A percentile compares a stretch with the other conserved stretches of the same genome.
These are phyloP conservation scores for Pseudogymnoascus sp. DNA, from an alignment of 2,329 filamentous ascomycete species.

Conservation along the genomic window DNA sequence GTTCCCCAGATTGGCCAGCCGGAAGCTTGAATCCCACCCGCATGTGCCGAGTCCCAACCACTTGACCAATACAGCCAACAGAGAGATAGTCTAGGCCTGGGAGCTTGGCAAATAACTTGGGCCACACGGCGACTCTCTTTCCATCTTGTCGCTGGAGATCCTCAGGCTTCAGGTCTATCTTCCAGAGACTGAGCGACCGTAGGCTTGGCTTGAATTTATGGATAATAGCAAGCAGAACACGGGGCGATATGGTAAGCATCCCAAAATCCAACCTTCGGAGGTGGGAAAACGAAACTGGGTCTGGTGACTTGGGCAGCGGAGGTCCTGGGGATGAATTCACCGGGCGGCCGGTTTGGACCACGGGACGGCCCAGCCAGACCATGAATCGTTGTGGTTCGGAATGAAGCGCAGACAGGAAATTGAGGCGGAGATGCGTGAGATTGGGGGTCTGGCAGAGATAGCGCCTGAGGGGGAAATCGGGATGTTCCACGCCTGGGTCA, in stretches of 20 bases:
- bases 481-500: conserved; percentile 19
- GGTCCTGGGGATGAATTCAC: background rate
- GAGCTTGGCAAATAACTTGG: conserved; percentile 34
- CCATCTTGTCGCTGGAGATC: background rate
- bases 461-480: conserved; percentile 17
- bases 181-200: conserved; percentile 41
- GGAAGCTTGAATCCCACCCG: background rate
- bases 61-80: background rate
- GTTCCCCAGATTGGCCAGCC: background rate
- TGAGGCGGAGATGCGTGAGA: conserved; percentile 48
- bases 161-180: conserved; percentile 30
- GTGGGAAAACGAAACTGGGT: conserved; percentile 29
- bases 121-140: conserved; percentile 35
- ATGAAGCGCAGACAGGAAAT: conserved; percentile 33
- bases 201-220: conserved; percentile 41
- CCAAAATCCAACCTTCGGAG: conserved; percentile 43
- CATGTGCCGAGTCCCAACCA: background rate
- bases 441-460: conserved; percentile 35
- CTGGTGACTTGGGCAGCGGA: conserved; percentile 19
- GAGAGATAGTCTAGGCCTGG: conserved; percentile 19
- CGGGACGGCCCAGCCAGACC: conserved; percentile 33
- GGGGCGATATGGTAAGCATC: conserved; percentile 28
- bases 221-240: conserved; percentile 33
- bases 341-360: background rate
- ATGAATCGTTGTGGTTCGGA: conserved; percentile 31